A percentile compares a stretch with the other conserved stretches of the same genome.
These are phyloP conservation scores for Apiotrichum mycotoxinovorans DNA, from an alignment of 1,284 basidiomycete species.

Conservation along the genomic window DNA sequence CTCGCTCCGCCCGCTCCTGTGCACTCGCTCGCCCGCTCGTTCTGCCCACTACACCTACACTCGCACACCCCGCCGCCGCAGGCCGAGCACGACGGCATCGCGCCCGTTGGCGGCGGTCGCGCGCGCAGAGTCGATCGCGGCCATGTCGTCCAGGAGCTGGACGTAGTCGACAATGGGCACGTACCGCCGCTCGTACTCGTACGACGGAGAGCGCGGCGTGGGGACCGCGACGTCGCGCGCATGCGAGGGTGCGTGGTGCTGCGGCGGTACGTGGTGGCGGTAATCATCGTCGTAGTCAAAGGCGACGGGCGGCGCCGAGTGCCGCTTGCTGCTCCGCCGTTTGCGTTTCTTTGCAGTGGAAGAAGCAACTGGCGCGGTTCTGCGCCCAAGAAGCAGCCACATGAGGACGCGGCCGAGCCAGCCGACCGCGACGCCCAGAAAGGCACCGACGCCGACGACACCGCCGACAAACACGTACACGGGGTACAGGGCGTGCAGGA, in stretches of 20 bases:
- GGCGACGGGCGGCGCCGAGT: not conserved
- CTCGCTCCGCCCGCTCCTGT: too few species aligned
- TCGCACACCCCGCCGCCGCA: constrained; percentile 19
- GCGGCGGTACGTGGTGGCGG: not conserved
- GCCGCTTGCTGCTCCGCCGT: not conserved
- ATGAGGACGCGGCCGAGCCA: constrained; percentile 32
- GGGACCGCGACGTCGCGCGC: not conserved
- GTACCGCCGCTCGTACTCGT: constrained; percentile 14
- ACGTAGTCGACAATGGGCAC: constrained; percentile 19
- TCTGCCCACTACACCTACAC: not conserved
- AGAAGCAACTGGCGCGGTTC: not conserved
- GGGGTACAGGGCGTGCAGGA: constrained; percentile 38
- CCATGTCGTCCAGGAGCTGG: constrained; percentile 7
- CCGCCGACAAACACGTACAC: constrained; percentile 42
- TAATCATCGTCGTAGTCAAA: not conserved
- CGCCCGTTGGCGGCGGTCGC: constrained; percentile 21
- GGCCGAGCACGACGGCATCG: constrained; percentile 27
- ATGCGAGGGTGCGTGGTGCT: not conserved
- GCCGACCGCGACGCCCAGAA: constrained; percentile 36
- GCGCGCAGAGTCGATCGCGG: not conserved
- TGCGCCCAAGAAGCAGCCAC: constrained; percentile 14
- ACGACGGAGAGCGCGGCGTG: not conserved
- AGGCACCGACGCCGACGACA: constrained; percentile 35
- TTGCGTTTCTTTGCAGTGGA: constrained; percentile 1
- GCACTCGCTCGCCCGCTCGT: not conserved